Evolutionary conservation across 2,329 filamentous ascomycete species (phyloP).

Genomic region (Aureobasidium subglaciale): DNA sequence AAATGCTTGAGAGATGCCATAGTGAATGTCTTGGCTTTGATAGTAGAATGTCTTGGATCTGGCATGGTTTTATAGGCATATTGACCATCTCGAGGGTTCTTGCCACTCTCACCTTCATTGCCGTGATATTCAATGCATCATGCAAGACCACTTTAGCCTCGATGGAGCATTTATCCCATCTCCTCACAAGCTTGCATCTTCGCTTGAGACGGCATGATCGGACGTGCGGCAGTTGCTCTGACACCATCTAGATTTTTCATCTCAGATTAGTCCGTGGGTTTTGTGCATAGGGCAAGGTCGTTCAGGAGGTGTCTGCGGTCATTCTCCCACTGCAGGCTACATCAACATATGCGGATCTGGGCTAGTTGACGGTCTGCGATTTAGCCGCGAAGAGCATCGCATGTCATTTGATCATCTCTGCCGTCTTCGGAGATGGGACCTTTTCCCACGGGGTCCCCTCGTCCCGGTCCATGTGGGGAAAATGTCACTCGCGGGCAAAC

Average conservation of each 20-base stretch:
- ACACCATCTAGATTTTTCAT: not conserved
- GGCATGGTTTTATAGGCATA: not conserved
- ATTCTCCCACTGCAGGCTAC: not conserved
- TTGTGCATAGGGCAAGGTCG: not conserved
- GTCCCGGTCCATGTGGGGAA: not conserved
- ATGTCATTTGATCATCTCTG: not conserved
- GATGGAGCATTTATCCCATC: slow-evolving; percentile 10
- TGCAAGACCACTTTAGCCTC: slow-evolving; percentile 11
- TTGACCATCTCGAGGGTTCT: not conserved
- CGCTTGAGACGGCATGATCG: not conserved
- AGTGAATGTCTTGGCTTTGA: not conserved
- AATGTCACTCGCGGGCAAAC: not conserved
- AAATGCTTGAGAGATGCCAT: slow-evolving; percentile 6
- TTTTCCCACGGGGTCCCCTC: not conserved
- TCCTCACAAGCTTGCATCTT: not conserved
- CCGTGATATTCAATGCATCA: slow-evolving; percentile 3
- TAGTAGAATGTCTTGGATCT: not conserved
- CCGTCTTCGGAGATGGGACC: not conserved
- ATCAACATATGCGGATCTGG: not conserved
- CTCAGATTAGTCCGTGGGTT: not conserved
- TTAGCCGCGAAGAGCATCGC: slow-evolving; percentile 4
- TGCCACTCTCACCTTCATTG: not conserved
- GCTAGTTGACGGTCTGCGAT: not conserved
- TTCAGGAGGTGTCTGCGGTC: not conserved
- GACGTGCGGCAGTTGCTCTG: slow-evolving; percentile 5